Evolutionary conservation across 2,329 filamentous ascomycete genomes (phyloP).

Genomic region (Magnaporthiopsis poae): DNA sequence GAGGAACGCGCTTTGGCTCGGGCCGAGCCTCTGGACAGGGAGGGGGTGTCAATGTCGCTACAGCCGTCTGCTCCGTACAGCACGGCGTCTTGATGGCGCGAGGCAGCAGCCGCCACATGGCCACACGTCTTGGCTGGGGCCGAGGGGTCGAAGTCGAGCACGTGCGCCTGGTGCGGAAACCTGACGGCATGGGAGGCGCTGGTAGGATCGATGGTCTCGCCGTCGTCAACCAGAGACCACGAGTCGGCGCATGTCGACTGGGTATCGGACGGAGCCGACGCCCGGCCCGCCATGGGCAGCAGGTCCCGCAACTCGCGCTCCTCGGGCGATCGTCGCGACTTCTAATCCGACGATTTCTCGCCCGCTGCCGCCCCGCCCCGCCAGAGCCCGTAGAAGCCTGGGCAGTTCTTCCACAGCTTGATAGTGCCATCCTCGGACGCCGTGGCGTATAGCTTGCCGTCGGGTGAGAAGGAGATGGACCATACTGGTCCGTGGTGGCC

Average conservation of each 20-base stretch:
- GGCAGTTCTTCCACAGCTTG: slow-evolving; percentile 73
- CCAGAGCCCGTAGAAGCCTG: slow-evolving; percentile 56
- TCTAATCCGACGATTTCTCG: slow-evolving; percentile 29
- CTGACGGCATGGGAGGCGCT: neutral
- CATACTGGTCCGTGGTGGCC: slow-evolving; percentile 96
- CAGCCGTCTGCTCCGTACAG: neutral
- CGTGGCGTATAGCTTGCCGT: slow-evolving; percentile 91
- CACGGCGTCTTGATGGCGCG: neutral
- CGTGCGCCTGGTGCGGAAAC: neutral
- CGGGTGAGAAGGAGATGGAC: slow-evolving; percentile 88
- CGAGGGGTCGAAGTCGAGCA: neutral
- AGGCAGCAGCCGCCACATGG: neutral
- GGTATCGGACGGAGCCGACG: no score
- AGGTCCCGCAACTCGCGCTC: neutral
- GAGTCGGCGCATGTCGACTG: neutral
- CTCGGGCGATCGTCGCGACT: slow-evolving; percentile 14
- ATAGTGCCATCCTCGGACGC: slow-evolving; percentile 96
- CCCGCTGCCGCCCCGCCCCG: slow-evolving; percentile 32
- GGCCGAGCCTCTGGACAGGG: no score
- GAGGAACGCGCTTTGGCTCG: neutral
- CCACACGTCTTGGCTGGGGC: neutral
- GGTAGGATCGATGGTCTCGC: neutral
- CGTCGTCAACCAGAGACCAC: neutral
- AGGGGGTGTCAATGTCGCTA: neutral
- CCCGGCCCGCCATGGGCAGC: neutral